These are phyloP conservation scores for Brettanomyces bruxellensis DNA, from an alignment of 805 yeast genomes.

Conservation along the genomic window DNA sequence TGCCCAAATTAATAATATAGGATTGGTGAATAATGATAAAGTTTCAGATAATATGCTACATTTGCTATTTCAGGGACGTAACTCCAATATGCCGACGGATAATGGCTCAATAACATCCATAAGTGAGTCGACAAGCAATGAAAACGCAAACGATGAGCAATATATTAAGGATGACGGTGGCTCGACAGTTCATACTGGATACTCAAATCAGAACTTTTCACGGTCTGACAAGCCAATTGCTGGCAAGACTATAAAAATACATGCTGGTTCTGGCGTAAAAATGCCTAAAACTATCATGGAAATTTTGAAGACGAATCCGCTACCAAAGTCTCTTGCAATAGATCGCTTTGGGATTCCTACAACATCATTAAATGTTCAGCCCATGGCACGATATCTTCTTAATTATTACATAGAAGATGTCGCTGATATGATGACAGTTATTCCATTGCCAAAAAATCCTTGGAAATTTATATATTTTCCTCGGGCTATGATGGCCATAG, in stretches of 20 bases:
- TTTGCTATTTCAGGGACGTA: conserved; percentile 41
- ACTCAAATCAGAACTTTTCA: conserved; percentile 9
- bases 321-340: conserved; percentile 34
- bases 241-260: conserved; percentile 24
- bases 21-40: conserved; percentile 7
- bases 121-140: conserved; percentile 3
- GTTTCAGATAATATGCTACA: conserved; percentile 40
- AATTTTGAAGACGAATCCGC: conserved; percentile 33
- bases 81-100: conserved; percentile 4
- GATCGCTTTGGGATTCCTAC: conserved; percentile 41
- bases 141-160: background rate
- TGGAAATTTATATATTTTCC: conserved; percentile 88
- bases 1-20: no score
- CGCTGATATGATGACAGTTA: conserved; percentile 64
- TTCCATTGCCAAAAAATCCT: conserved; percentile 65
- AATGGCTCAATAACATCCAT: conserved; percentile 3
- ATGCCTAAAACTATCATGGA: conserved; percentile 52
- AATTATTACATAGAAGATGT: conserved; percentile 68
- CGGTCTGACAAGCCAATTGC: conserved; percentile 9
- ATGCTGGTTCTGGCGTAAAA: conserved; percentile 26
- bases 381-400: conserved; percentile 62
- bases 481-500: conserved; percentile 71
- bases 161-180: conserved; percentile 1
- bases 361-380: conserved; percentile 54
- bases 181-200: conserved; percentile 6